A percentile compares a stretch with the other conserved stretches of the same genome.
phyloP scores from a whole-genome alignment of 805 yeast genomes.

The Martiniozyma abietophila region DNA sequence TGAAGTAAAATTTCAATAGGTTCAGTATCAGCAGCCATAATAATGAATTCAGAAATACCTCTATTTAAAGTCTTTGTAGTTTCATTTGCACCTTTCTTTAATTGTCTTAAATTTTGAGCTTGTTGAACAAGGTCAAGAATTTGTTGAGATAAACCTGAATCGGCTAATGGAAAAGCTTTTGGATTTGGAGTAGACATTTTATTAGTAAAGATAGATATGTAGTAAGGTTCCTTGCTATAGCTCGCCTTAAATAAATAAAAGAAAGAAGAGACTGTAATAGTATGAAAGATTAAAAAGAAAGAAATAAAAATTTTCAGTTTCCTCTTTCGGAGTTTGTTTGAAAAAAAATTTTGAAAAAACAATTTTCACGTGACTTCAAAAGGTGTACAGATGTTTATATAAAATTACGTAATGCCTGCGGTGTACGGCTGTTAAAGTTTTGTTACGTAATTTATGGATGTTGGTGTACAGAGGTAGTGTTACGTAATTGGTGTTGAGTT shows the following conservation, averaged over 20 bases:
- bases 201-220: background rate
- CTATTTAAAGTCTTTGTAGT: conserved; percentile 98
- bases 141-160: conserved; percentile 90
- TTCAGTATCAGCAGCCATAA: conserved; percentile 99
- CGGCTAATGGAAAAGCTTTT: conserved; percentile 98
- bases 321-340: too few relatives aligned
- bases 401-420: too few relatives aligned
- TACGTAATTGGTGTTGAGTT: background rate
- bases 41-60: conserved; percentile 98
- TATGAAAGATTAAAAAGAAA: too few relatives aligned
- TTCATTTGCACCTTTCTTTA: conserved; percentile 99
- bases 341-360: too few relatives aligned
- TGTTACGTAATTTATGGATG: too few relatives aligned
- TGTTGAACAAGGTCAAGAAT: conserved; percentile 97
- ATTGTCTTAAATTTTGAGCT: conserved; percentile 94
- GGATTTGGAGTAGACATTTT: conserved; percentile 87
- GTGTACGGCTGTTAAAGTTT: too few relatives aligned
- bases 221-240: conserved; percentile 46
- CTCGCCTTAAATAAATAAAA: conserved; percentile 29
- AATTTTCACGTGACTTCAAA: too few relatives aligned
- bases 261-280: background rate
- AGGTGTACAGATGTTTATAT: too few relatives aligned
- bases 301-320: too few relatives aligned
- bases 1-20: conserved; percentile 98
- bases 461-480: too few relatives aligned